Conservation (phyloP, 495 filamentous ascomycete genomes). For the Penicillium goetzii region DNA sequence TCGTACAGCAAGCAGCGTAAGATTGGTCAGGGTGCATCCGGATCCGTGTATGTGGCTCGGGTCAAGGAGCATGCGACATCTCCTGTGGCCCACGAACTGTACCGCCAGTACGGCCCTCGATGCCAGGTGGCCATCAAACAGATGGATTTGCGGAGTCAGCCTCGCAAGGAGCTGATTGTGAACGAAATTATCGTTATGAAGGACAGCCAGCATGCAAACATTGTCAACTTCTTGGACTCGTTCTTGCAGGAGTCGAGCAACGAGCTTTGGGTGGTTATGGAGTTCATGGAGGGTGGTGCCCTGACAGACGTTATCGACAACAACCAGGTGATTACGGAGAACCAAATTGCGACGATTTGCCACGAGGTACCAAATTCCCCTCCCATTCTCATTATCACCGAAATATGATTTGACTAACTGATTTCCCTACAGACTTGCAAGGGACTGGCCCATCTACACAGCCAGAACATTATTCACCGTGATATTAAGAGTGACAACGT, state of each 20-base stretch:
- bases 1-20: constrained; percentile 99
- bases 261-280: constrained; percentile 99
- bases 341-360: constrained; percentile 97
- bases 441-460: constrained; percentile 90
- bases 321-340: constrained; percentile 85
- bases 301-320: constrained; percentile 99
- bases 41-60: constrained; percentile 96
- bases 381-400: neutral
- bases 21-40: constrained; percentile 96
- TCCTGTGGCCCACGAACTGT: constrained; percentile 64
- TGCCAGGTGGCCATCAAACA: constrained; percentile 97
- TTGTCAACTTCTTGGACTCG: constrained; percentile 97
- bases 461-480: constrained; percentile 96
- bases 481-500: constrained; percentile 99
- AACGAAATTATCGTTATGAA: constrained; percentile 99
- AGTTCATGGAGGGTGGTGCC: constrained; percentile 98
- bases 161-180: constrained; percentile 96
- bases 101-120: constrained; percentile 68
- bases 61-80: constrained; percentile 77
- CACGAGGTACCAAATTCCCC: constrained; percentile 68
- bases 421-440: constrained; percentile 74
- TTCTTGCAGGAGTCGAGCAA: constrained; percentile 91
- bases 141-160: constrained; percentile 98
- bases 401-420: constrained; percentile 12
- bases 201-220: constrained; percentile 95